Base-by-base conservation (phyloP, 352 stramenopile genomes). In the Blastocystis sp. region DNA sequence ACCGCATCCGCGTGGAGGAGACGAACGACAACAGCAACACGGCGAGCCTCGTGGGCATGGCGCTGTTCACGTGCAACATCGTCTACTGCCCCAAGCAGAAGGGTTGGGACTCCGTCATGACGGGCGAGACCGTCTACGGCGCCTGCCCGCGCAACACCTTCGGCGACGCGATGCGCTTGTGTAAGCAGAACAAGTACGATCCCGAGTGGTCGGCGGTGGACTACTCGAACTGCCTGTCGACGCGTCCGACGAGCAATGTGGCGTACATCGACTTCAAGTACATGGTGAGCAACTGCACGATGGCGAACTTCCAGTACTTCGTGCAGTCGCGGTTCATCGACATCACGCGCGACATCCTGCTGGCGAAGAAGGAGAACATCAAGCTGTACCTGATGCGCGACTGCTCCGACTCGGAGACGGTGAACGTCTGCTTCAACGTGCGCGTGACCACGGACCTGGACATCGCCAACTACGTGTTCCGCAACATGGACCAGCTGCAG, bases 201-300 rank as follows among this genome's bases (percentile, higher is more conserved):
- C 74, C 74, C 45, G 2, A 48, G 43, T 82, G 74, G 74, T 34
- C 40, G 28, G 59, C 48, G 56, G 2, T 82, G 14, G 70, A 80
- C 40, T 23, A 40, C 28, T 65, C 70, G 38, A 65, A 53, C 28
- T 80, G 70, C 71, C 52, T 67, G 59, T 78, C 62, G 28, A 40
- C 40, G 28, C 62, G 28, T 69, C 62, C 62, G 28, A 17, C 62
- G 28, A 65, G 34, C 34, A 40, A 34, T 66, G n/a, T 17, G 52
- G 28, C 67, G 23, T 78, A 78, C 34, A 66, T 78, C 34, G 67
- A 78, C 62, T 67, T 67, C 62, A 67, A 67, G 62, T 67, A 41
- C 62, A 67, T 67, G 62, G 62, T 67, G 34, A 41, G 23, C 23
- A 67, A 67, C 34, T 67, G 62, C 62, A 67, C 62, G 62, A 7